Evolutionary conservation across 768 basidiomycete species (phyloP).

Genomic region (Lentinula detonsa): DNA sequence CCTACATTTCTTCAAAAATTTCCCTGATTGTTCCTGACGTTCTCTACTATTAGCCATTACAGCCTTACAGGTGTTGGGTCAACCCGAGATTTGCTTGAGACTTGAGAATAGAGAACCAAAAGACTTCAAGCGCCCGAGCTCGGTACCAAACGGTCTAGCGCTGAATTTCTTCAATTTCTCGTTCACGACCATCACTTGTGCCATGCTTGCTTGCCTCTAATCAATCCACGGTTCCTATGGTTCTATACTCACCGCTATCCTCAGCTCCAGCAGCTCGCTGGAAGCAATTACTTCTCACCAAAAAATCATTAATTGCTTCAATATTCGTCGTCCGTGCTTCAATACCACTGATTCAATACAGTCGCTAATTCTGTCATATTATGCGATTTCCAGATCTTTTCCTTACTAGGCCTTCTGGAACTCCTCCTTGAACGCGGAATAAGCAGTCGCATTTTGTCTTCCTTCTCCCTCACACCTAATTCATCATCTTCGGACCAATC

Average conservation of each 20-base stretch:
- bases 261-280: neutral
- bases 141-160: no score
- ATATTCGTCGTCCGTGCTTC: neutral
- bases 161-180: no score
- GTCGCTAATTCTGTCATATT: no score
- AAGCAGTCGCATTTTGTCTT: neutral
- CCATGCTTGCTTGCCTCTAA: neutral
- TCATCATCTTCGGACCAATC: neutral
- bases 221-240: neutral
- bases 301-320: neutral
- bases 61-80: no score
- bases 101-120: no score
- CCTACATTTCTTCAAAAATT: no score
- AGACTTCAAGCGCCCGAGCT: no score
- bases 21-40: no score
- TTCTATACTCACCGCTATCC: neutral
- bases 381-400: neutral
- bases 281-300: neutral
- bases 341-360: neutral
- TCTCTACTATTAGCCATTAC: no score
- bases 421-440: constrained; percentile 1
- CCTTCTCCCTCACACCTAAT: neutral
- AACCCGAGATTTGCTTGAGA: no score
- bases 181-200: no score
- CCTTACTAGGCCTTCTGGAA: neutral